Evolutionary conservation across 306 rosid genomes (phyloP), one percentile per base, ranked within the genome.

Genomic region (Lablab purpureus): DNA sequence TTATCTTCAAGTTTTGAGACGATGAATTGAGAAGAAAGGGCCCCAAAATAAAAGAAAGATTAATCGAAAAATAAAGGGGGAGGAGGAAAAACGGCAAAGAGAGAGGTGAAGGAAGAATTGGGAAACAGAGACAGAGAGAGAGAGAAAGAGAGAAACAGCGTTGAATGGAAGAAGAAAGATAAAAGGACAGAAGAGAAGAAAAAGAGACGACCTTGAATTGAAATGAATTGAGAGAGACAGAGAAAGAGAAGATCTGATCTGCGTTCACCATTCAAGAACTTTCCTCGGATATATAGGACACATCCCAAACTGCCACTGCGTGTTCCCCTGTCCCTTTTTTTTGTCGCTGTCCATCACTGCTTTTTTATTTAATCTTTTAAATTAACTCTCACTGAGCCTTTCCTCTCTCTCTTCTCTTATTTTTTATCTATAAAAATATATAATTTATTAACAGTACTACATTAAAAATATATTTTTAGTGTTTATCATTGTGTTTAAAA

Each of bases 161-260:
- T 7, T 28, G 67, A 28, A 60, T 28, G 1, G 66, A 59, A 60
- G 36, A 28, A 17, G 10, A 15, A 7, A 25, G 5, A 1, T 36
- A 1, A 36, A 9, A 9, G 43, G 1, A 6, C 2, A 28, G 65
- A 52, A 50, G 27, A 50, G 60, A 37, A 37, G 19, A 30, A 41
- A 28, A 40, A 2, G 4, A 40, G 45, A 40, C 2, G 45, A 15
- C 52, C 5, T 52, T 54, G 60, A 52, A 54, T 54, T 54, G 60
- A 54, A 49, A 2, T 43, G 49, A 43, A 10, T 9, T 37, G 52
- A 14, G n/a, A 45, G 5, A 43, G 40, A 34, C 1, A 7, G 10
- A 19, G 2, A 6, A 18, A 51, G 15, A 50, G 15, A 73, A 21
- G 71, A 66, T 66, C 77, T 56, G 78, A 73, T 73, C 67, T 73